Base-by-base conservation (phyloP, 352 stramenopile genomes). In the Labyrinthula sp. region DNA sequence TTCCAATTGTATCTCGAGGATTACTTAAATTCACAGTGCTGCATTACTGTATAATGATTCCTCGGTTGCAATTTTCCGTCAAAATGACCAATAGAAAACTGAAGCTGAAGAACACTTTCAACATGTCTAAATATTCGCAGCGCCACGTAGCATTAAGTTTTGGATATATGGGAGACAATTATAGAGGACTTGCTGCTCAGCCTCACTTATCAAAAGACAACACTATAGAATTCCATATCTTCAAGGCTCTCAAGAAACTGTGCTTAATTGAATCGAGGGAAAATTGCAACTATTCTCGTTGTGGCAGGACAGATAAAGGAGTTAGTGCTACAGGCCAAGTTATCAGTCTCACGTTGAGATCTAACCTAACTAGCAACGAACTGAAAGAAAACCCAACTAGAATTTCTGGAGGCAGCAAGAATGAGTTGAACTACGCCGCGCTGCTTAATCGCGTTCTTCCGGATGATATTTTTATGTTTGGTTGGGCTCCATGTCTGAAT, bases 401-500 rank as follows among this genome's bases (percentile, higher is more conserved):
- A 47, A 21, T 17, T 38, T 10, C 1, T 14, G 33, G 17, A 5
- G 30, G 26, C 7, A 48, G 6, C 29, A 45, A n/a, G 12, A 48
- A 38, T 12, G 28, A 58, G 3, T 26, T 23, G 21, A 33, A 24
- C 5, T 97, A 96, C 52, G 64, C 75, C 10, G 78, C 75, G 46
- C 82, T 94, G 15, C 69, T 99, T 25, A 99, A 97, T 62, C 78
- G 79, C 33, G 68, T 88, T 7, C 61, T 99, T n/a, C 88, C 89
- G 3, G 56, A 58, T 0, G 68, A 77, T 22, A 80, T 89, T 46
- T 68, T 73, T 4, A 58, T 81, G 10, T 38, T 83, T 9, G 72
- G 65, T 17, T 83, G 73, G 73, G 61, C 48, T 21, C 67, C 73
- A 2, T 74, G 79, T 0, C 71, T 81, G 4, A 62, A 66, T 22